Evolutionary conservation across 1,284 basidiomycete genomes (phyloP).

Genomic region (Cutaneotrichosporon sp.): DNA sequence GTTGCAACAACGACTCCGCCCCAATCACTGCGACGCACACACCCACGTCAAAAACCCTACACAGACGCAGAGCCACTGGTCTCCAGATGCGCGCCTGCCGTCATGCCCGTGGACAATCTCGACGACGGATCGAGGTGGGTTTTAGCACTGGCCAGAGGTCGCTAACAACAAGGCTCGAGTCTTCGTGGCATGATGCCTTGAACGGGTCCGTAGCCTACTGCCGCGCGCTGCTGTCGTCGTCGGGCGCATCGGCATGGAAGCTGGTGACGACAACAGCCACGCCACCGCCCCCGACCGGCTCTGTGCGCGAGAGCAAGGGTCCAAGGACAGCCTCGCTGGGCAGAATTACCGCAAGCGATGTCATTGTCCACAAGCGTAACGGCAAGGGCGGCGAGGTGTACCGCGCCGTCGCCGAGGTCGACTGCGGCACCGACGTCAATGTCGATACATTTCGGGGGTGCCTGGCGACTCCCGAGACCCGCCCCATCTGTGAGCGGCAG

Average conservation of each 20-base stretch:
- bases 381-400: constrained; percentile 66
- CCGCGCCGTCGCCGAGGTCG: constrained; percentile 75
- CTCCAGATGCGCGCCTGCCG: not conserved
- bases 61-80: too few species aligned
- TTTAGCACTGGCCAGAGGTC: not conserved
- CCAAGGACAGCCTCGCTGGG: constrained; percentile 27
- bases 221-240: constrained; percentile 44
- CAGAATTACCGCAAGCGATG: constrained; percentile 38
- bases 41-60: too few species aligned
- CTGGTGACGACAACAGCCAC: constrained; percentile 37
- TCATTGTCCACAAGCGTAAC: constrained; percentile 48
- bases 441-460: constrained; percentile 78
- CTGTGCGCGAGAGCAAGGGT: constrained; percentile 22
- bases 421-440: constrained; percentile 58
- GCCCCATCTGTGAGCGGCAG: constrained; percentile 59
- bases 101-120: constrained; percentile 14
- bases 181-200: constrained; percentile 45
- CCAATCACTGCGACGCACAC: too few species aligned
- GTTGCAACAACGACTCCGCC: too few species aligned
- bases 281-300: constrained; percentile 24
- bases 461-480: constrained; percentile 73
- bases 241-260: constrained; percentile 47
- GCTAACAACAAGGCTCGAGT: constrained; percentile 33
- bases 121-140: constrained; percentile 46
- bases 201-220: constrained; percentile 40